Conservation (phyloP, 1,139 yeast species). For the Diutina rugosa region DNA sequence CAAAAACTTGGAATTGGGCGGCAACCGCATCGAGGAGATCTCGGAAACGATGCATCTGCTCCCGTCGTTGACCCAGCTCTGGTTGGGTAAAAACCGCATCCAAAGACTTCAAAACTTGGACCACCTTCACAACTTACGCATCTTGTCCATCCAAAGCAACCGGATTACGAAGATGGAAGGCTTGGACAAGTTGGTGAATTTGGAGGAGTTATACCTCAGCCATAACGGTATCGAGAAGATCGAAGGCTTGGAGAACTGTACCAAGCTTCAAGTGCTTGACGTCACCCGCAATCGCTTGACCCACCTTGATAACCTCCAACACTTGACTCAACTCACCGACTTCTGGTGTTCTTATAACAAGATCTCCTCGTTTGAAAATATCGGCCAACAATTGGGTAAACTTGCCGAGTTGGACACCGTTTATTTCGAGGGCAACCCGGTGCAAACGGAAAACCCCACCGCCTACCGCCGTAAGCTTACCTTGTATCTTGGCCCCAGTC, state of each 20-base stretch:
- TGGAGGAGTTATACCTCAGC: slow-evolving; percentile 82
- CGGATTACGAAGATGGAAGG: slow-evolving; percentile 72
- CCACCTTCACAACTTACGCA: slow-evolving; percentile 48
- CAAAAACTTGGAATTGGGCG: slow-evolving; percentile 79
- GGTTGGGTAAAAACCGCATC: slow-evolving; percentile 90
- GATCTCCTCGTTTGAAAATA: slow-evolving; percentile 53
- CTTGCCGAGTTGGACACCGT: slow-evolving; percentile 71
- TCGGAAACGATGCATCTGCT: slow-evolving; percentile 42
- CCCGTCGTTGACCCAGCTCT: slow-evolving; percentile 54
- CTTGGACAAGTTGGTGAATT: slow-evolving; percentile 50
- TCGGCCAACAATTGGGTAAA: slow-evolving; percentile 50
- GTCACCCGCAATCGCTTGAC: slow-evolving; percentile 62
- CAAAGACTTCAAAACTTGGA: slow-evolving; percentile 49
- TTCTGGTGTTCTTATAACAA: slow-evolving; percentile 85
- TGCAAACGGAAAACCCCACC: slow-evolving; percentile 60
- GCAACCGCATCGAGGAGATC: slow-evolving; percentile 63
- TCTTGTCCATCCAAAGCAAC: slow-evolving; percentile 84
- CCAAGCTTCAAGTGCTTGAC: slow-evolving; percentile 63
- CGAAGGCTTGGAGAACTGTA: slow-evolving; percentile 66
- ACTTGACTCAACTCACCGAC: slow-evolving; percentile 64
- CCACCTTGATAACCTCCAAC: slow-evolving; percentile 51
- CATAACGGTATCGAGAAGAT: slow-evolving; percentile 70
- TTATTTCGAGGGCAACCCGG: slow-evolving; percentile 90
- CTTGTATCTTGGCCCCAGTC: slow-evolving; percentile 58
- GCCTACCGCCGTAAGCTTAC: slow-evolving; percentile 77